A percentile compares a stretch with the other conserved stretches of the same genome.
Evolutionary conservation across 352 stramenopile species (phyloP).

Genomic region (Pythium insidiosum): DNA sequence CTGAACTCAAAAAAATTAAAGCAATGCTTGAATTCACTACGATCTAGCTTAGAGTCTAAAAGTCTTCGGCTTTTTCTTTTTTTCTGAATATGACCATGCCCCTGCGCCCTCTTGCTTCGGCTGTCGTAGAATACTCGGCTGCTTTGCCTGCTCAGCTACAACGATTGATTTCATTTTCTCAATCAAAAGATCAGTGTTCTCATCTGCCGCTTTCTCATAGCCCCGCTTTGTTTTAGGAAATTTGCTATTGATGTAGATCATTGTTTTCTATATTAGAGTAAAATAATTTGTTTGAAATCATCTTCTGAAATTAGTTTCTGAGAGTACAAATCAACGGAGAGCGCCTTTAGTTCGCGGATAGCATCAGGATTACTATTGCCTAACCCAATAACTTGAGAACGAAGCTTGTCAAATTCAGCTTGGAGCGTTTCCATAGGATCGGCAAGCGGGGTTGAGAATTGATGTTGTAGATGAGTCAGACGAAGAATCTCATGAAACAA

Average conservation of each 20-base stretch:
- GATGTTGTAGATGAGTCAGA: constrained; percentile 5
- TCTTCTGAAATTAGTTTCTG: constrained; percentile 6
- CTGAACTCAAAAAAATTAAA: too few relatives aligned
- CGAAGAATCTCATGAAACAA: constrained; percentile 4
- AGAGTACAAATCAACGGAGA: constrained; percentile 7
- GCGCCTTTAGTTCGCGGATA: constrained; percentile 4
- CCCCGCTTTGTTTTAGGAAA: too few relatives aligned
- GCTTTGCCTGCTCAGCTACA: too few relatives aligned
- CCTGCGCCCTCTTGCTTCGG: too few relatives aligned
- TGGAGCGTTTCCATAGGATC: constrained; percentile 1
- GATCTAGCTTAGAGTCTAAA: too few relatives aligned
- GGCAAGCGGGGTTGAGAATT: not conserved
- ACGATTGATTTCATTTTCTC: too few relatives aligned
- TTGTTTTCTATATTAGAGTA: not conserved
- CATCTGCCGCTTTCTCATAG: too few relatives aligned
- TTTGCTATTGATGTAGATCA: not conserved
- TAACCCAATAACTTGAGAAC: not conserved
- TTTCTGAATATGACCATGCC: too few relatives aligned
- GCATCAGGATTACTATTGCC: constrained; percentile 6
- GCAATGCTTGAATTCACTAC: too few relatives aligned
- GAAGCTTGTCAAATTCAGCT: constrained; percentile 10
- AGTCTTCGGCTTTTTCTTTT: too few relatives aligned
- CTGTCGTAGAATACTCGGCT: too few relatives aligned
- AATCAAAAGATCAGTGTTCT: too few relatives aligned
- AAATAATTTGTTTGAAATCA: constrained; percentile 4